Evolutionary conservation across 2,329 filamentous ascomycete genomes (phyloP), one percentile per base, ranked within the genome.

Genomic region (Xylaria sp.): DNA sequence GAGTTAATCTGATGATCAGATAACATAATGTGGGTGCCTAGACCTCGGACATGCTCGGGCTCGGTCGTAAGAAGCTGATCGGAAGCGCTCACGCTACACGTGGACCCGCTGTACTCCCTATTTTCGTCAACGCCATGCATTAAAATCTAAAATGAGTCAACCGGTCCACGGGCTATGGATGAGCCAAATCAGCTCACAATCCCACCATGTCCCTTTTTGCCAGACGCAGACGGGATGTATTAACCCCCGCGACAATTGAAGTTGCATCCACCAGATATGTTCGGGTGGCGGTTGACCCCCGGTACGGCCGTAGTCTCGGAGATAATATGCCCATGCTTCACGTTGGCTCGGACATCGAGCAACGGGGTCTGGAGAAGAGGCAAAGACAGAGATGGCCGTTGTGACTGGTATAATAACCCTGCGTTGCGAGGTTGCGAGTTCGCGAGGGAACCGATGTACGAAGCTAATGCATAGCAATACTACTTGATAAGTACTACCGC

Each of bases 1-100:
- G 28, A 18, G 25, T 58, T 28, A 54, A 63, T 66, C 54, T 63
- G 55, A 70, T 63, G 34, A 55, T 66, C 59, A 58, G 65, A 68
- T 68, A 62, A 70, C 39, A 67, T 60, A 55, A 59, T 39, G 13
- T 51, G 28, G 65, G 25, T 62, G 66, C 63, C 66, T 66, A 50
- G n/a, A 66, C 25, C 58, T 68, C 66, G 66, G 66, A 65, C 20
- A 65, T 61, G 41, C 46, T 69, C 67, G 67, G 67, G 20, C 46
- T 69, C 67, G 67, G 67, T 13, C 28, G n/a, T 63, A 66, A 37
- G 46, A 28, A 63, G 10, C 25, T 51, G 25, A 39, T 54, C 7
- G 32, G 50, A 23, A 13, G 41, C 58, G 56, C 34, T 37, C 18
- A 10, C n/a, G 18, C 18, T 48, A 48, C 34, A 37, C 10, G 8